Percentiles rank a stretch among this genome's conserved stretches.
Evolutionary conservation across 2,329 filamentous ascomycete genomes (phyloP).

Genomic region (Neofusicoccum sp.): DNA sequence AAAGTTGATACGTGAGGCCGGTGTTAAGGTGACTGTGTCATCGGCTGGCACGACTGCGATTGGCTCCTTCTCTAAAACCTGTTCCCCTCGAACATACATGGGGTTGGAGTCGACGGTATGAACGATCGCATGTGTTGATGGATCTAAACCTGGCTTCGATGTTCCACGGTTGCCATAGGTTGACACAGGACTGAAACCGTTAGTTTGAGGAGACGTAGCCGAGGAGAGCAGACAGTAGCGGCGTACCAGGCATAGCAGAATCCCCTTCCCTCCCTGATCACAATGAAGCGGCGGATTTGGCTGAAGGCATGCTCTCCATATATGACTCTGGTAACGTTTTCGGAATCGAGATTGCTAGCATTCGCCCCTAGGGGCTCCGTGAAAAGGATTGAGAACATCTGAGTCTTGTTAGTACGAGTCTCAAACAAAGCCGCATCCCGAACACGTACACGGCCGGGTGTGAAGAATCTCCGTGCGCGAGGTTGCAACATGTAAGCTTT

Average conservation of each 20-base stretch:
- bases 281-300: conserved; percentile 34
- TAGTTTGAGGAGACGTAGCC: neutral
- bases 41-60: conserved; percentile 36
- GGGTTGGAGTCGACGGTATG: conserved; percentile 26
- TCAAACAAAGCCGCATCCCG: too few species aligned
- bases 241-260: conserved; percentile 32
- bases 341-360: neutral
- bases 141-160: conserved; percentile 39
- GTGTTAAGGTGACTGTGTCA: conserved; percentile 30
- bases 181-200: conserved; percentile 38
- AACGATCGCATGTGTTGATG: conserved; percentile 42
- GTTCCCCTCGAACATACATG: neutral
- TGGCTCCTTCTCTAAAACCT: neutral
- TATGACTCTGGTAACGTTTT: conserved; percentile 19
- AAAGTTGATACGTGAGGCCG: conserved; percentile 44
- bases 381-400: conserved; percentile 17
- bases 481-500: conserved; percentile 1
- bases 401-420: neutral
- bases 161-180: conserved; percentile 44
- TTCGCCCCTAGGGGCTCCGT: conserved; percentile 7
- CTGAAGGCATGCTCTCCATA: conserved; percentile 26
- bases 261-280: conserved; percentile 25
- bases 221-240: neutral
- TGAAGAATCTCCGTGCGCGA: conserved; percentile 6
- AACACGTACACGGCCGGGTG: neutral